Percentiles rank a stretch among this genome's conserved stretches.
Evolutionary conservation across 257 asterid genomes (phyloP).

Genomic region (Nicotiana undulata): DNA sequence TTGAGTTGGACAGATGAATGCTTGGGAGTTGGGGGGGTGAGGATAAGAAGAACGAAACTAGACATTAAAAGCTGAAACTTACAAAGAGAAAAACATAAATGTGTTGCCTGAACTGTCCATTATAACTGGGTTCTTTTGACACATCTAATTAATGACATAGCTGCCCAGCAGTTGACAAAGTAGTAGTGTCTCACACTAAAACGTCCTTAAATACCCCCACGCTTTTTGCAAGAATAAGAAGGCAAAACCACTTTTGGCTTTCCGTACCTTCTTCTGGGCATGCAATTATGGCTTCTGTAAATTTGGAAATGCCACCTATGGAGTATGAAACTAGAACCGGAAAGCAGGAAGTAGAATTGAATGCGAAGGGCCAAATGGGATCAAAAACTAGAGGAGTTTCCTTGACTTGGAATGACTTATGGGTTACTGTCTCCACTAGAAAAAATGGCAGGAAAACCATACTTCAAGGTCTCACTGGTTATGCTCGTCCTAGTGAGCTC

Average conservation of each 20-base stretch:
- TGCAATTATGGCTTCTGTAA: neutral
- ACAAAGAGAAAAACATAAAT: neutral
- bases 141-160: neutral
- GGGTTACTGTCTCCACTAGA: constrained; percentile 13
- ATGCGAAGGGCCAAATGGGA: neutral
- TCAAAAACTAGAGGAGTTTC: neutral
- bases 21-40: no score
- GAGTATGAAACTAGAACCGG: neutral
- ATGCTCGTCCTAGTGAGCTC: constrained; percentile 16
- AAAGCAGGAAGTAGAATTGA: neutral
- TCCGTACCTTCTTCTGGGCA: neutral
- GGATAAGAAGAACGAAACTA: neutral
- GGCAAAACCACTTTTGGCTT: neutral
- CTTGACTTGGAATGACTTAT: constrained; percentile 19
- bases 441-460: constrained; percentile 3
- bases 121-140: neutral
- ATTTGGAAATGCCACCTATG: neutral
- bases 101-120: neutral
- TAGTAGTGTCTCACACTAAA: neutral
- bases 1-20: neutral
- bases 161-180: neutral
- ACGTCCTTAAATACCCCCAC: constrained; percentile 1
- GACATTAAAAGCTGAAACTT: neutral
- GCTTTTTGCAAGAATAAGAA: neutral
- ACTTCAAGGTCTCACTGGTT: constrained; percentile 21